Evolutionary conservation across 306 rosid genomes (phyloP), one percentile per base, ranked within the genome.

Genomic region (Fragaria vesca): DNA sequence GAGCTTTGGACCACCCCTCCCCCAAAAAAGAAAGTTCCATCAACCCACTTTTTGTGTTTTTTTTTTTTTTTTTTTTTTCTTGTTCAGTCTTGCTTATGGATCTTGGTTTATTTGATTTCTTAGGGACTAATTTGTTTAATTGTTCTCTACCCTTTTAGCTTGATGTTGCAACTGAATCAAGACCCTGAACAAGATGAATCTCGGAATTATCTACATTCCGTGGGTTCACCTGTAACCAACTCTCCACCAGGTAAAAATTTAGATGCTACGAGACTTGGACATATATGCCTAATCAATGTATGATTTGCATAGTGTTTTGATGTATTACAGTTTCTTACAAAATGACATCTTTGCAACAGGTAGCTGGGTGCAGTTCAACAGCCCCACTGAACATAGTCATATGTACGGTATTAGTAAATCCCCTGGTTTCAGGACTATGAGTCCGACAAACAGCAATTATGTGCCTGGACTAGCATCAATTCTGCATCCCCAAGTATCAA

Each of bases 171-270:
- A 85, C 81, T 91, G 85, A 90, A 83, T 85, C 97, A 88, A 82
- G 97, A 94, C 74, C 83, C 85, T 84, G 98, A 94, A 52, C 98
- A 88, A 84, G 97, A 94, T 70, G 97, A 94, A 73, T 79, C 82
- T 28, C 83, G 88, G 3, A 86, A 75, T 79, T 91, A 88, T 76
- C 88, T 86, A 28, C 88, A 85, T 77, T 89, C 91, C 63, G 84
- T 94, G 76, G 97, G 89, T 87, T 94, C 96, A 12, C 98, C 98
- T 6, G 30, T 91, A 67, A 85, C 96, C 84, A 89, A 62, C 87
- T 94, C 98, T 78, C 97, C 98, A 55, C 96, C 97, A 17, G 98
- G 98, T 91, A 86, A 75, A 43, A 28, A 76, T 15, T 74, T 78
- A 52, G 73, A 61, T 58, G 80, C 57, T 63, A 40, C 36, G 20